These are phyloP conservation scores for Buddleja alternifolia DNA, from an alignment of 257 asterid genomes.

Conservation along the genomic window DNA sequence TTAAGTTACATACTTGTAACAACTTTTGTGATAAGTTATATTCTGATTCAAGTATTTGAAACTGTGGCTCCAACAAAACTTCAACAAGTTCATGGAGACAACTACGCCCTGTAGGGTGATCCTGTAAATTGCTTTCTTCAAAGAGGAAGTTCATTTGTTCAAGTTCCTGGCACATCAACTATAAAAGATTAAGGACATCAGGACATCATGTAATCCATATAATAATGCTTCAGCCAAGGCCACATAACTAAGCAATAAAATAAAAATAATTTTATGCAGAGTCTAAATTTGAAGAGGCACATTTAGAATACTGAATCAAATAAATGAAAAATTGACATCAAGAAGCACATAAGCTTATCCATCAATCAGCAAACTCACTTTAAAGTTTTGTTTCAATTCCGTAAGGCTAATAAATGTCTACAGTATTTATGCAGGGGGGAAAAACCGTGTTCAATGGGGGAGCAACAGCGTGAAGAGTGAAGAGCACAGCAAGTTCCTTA, in stretches of 20 bases:
- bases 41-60: constrained; percentile 65
- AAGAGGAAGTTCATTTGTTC: constrained; percentile 38
- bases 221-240: neutral
- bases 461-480: too few species aligned
- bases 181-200: constrained; percentile 33
- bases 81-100: constrained; percentile 50
- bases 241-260: neutral
- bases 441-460: constrained; percentile 2
- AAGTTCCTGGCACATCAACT: constrained; percentile 52
- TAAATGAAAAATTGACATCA: constrained; percentile 13
- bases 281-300: constrained; percentile 7
- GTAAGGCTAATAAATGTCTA: neutral
- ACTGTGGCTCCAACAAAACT: constrained; percentile 58
- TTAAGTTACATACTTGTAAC: constrained; percentile 47
- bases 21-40: constrained; percentile 62
- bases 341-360: neutral
- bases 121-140: constrained; percentile 45
- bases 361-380: neutral
- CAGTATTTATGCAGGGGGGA: neutral
- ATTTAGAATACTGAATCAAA: constrained; percentile 23
- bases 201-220: constrained; percentile 17
- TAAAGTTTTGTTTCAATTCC: neutral
- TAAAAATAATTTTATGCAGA: neutral
- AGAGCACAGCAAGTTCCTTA: too few species aligned
- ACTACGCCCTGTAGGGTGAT: constrained; percentile 35